Evolutionary conservation across 2,329 filamentous ascomycete genomes (phyloP), one percentile per base, ranked within the genome.

Genomic region (Diaporthe aspalathi): DNA sequence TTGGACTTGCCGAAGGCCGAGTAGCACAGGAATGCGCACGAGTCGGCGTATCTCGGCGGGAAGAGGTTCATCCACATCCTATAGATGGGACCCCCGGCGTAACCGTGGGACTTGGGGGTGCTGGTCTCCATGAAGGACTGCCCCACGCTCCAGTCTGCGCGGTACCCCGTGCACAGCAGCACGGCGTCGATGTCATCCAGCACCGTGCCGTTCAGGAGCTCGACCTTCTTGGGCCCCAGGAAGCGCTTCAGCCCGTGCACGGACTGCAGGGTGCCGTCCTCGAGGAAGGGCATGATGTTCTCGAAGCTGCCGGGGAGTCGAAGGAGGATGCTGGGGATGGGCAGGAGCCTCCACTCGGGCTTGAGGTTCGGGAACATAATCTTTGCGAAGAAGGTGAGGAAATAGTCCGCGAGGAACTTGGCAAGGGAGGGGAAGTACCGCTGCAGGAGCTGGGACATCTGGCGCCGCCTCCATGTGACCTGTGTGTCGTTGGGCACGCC

Each of bases 21-120:
- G 67, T 80, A 80, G 71, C 82, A 81, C 69, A 84, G 75, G 65
- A 85, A 81, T 0, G 83, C 86, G 5, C 87, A 78, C 11, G 82
- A 84, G 12, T 84, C 78, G 4, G 73, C 72, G 29, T 73, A 71
- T 16, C 20, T 35, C 0, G 72, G 73, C 1, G 72, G 70, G 70
- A 74, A 73, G 2, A 74, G 43, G 45, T 74, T 74, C 68, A 70
- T 73, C 53, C 67, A 74, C 49, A 74, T 45, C 5, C 73, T 43
- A 43, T 71, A 66, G 54, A 74, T 66, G 16, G 72, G 54, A 5
- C 16, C 50, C 2, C 62, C 69, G 9, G 49, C 27, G 22, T 52
- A 68, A 9, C 73, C 72, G 22, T 54, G 49, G 16, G 35, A 29
- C 32, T 38, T 70, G 3, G 73, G 72, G n/a, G 49, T 9, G 50